Base-by-base conservation (phyloP, 352 stramenopile species). In the Peronospora belbahrii region DNA sequence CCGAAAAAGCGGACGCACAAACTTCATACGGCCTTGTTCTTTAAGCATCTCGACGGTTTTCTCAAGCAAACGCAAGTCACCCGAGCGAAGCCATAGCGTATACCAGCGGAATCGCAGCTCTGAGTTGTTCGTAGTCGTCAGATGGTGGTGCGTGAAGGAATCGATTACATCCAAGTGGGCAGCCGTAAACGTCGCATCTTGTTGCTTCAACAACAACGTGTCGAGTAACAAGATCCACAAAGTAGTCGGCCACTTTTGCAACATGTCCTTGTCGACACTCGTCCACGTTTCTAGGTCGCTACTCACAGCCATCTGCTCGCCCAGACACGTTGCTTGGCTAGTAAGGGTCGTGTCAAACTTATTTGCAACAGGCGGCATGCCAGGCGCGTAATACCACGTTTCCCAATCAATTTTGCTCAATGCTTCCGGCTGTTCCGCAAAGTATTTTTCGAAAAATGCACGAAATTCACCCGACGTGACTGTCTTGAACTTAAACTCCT, bases 321-420 rank as follows among this genome's bases (percentile, higher is more conserved):
- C 72, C 18, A 84, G 31, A 28, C 43, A 35, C 3, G 67, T 72
- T 22, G 70, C 69, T 42, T 69, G 64, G 10, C 45, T 36, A 0
- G 71, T 77, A 25, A 95, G 68, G 9, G 84, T 91, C 37, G 76
- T 84, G 69, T 97, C 88, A 57, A 97, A 96, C 35, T 73, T 70
- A 19, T 83, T 81, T 2, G 71, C 65, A n/a, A 88, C 66, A 2
- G 76, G 74, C 18, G 85, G 85, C 86, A 97, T 96, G 3, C 89
- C 92, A 18, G 87, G 72, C 42, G 63, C 57, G 56, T 96, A 59
- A 34, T 95, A 92, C 95, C 93, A 98, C 8, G 53, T 62, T 42
- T 97, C 61, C 94, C 95, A 98, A 58, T 98, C 88, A 46, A 98
- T 84, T 36, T 67, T 53, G 14, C 56, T 36, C 13, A 94, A 54